Evolutionary conservation across 2,329 filamentous ascomycete species (phyloP), one percentile per base, ranked within the genome.

Genomic region (Myriosclerotinia curreyana): DNA sequence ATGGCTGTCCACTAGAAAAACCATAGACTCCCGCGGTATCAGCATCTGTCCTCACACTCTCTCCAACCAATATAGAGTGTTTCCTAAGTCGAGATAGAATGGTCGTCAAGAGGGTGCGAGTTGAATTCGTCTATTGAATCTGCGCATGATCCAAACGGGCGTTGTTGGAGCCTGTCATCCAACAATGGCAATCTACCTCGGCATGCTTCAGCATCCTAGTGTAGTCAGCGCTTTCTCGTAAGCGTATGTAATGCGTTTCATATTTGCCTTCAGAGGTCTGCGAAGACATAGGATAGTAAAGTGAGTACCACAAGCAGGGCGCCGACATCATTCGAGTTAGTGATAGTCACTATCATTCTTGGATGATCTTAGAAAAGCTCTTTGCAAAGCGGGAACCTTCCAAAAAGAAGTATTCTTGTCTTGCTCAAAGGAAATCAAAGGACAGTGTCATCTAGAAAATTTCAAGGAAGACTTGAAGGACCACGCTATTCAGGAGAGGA

Each of bases 1-100:
- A 58, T 20, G 55, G 31, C 5, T 15, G 3, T 48, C 55, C 55
- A 59, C 55, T 59, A 17, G 31, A 40, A 59, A 38, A 49, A 48
- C 44, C 44, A 48, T 48, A 48, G 9, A n/a, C 11, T 48, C n/a
- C n/a, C 34, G 6, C 14, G n/a, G n/a, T 12, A 20, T 7, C 14
- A 48, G n/a, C 31, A 36, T 12, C 31, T 48, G 0, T 34, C n/a
- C 38, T 38, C 31, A 38, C 22, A 7, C n/a, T 25, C 34, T 11
- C 25, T 15, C 42, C 5, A 9, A 38, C 8, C 12, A 3, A 25
- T 15, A 36, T 7, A 6, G 36, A 14, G 2, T 5, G 7, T 6
- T 49, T 20, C 31, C 5, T 20, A 8, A 48, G 5, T 48, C 31
- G 20, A 48, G 2, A 48, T 17, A 48, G 42, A 28, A 34, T 6